Base-by-base conservation (phyloP, 805 yeast genomes). In the Lipomyces oligophaga region DNA sequence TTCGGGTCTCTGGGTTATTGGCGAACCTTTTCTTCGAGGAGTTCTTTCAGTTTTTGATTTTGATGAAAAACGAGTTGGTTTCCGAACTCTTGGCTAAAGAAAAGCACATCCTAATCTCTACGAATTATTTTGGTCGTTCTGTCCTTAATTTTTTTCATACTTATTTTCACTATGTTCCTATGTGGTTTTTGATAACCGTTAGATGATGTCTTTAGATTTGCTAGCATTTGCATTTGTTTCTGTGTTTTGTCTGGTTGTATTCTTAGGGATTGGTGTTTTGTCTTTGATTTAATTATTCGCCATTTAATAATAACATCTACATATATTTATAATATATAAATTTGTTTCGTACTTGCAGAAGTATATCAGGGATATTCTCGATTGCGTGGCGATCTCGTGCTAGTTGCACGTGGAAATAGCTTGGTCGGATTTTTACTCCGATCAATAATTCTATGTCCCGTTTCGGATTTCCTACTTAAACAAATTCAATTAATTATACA, bases 1-100 rank as follows among this genome's bases (percentile, higher is more conserved):
- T 3, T 49, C 45, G 4, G 55, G 55, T 15, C 49, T 51, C 11
- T 51, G 55, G 55, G 49, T 51, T 22, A 51, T 51, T 16, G 55
- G 55, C 13, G 55, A 51, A 39, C 55, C 55, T 3, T 48, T 47
- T 34, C 33, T 51, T 11, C 40, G 43, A 10, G 54, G 54, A 3
- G 47, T 48, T 25, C 30, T 51, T 3, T 19, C 55, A 8, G 48
- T 51, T 3, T 51, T 48, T 31, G 55, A 51, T 20, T 40, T 34
- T 18, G 49, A 47, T 26, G 34, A 47, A 35, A 49, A 40, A 34
- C 41, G 49, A 1, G 33, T 50, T 31, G 55, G 55, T 15, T 39
- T 50, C 45, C 37, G 55, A 7, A 41, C 40, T 7, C 13, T 34
- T 5, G 5, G 34, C 7, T 42, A 42, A 22, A 13, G 3, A 21